These are phyloP conservation scores for Kwoniella mangroviensis DNA, from an alignment of 768 basidiomycete species.

Conservation along the genomic window DNA sequence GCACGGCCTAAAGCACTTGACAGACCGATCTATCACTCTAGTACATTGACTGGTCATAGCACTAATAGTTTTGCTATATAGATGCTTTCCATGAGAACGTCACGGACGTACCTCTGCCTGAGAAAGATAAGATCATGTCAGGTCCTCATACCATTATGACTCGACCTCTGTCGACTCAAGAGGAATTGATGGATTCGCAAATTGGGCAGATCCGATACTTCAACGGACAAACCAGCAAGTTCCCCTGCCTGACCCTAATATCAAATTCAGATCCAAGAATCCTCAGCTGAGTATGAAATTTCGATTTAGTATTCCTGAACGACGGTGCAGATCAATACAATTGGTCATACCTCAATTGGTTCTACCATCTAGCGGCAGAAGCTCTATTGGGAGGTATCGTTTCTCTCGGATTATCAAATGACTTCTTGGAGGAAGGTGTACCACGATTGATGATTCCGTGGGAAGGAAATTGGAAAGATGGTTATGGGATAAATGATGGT, in stretches of 20 bases:
- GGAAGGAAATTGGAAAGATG: conserved; percentile 31
- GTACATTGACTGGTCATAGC: no score
- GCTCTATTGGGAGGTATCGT: conserved; percentile 13
- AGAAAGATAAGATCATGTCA: conserved; percentile 7
- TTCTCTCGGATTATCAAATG: conserved; percentile 33
- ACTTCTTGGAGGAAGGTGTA: conserved; percentile 3
- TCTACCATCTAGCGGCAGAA: conserved; percentile 21
- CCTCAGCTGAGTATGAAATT: not conserved
- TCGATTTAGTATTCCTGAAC: conserved; percentile 10
- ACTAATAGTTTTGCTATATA: not conserved
- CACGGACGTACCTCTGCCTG: not conserved
- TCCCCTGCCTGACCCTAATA: not conserved
- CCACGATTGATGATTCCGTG: conserved; percentile 19
- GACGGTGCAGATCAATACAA: conserved; percentile 8
- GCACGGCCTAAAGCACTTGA: no score
- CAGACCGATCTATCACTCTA: no score
- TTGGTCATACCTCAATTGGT: conserved; percentile 20
- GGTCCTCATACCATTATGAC: not conserved
- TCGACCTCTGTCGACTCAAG: not conserved
- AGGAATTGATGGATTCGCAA: not conserved
- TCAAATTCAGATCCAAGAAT: not conserved
- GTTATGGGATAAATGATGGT: conserved; percentile 30
- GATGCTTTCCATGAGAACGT: not conserved
- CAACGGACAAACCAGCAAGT: not conserved
- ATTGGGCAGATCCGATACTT: not conserved